A percentile compares a stretch with the other conserved stretches of the same genome.
Conservation (phyloP, 75 land plant genomes). For the Ceratopteris richardii region DNA sequence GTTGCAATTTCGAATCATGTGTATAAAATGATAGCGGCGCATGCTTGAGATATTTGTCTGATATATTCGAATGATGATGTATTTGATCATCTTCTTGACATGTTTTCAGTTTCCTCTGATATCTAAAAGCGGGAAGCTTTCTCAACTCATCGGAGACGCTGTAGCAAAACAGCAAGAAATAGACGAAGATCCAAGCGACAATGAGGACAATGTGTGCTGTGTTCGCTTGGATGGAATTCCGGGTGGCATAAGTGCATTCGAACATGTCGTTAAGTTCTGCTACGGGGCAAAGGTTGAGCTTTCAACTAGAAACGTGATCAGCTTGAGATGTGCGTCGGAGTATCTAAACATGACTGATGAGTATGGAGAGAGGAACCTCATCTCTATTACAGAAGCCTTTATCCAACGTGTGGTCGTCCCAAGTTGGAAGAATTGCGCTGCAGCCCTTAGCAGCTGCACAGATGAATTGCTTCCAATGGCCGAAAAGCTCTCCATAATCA, state of each 20-base stretch:
- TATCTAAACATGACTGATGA: conserved; percentile 29
- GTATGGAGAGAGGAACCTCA: conserved; percentile 22
- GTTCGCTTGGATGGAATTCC: conserved; percentile 14
- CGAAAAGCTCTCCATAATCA: conserved; percentile 21
- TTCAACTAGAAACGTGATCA: conserved; percentile 15
- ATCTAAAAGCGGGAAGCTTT: conserved; percentile 59
- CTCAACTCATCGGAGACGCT: conserved; percentile 40
- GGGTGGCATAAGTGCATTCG: conserved; percentile 21
- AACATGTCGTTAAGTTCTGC: conserved; percentile 30
- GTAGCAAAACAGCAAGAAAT: conserved; percentile 12
- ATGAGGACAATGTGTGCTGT: conserved; percentile 6
- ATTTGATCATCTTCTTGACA: too few relatives aligned
- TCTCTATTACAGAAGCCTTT: conserved; percentile 14
- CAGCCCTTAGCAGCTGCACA: conserved; percentile 17
- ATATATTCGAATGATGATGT: too few relatives aligned
- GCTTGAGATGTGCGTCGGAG: conserved; percentile 22
- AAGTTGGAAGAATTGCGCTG: conserved; percentile 23
- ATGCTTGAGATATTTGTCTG: too few relatives aligned
- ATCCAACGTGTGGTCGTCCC: conserved; percentile 15
- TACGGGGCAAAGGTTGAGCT: conserved; percentile 27
- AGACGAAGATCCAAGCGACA: background rate
- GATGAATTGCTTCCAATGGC: conserved; percentile 10
- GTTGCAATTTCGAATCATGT: too few relatives aligned
- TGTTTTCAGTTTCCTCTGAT: conserved; percentile 62
- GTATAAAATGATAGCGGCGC: too few relatives aligned